Conservation (phyloP, 2,329 filamentous ascomycete genomes). For the Fusarium scirpi region DNA sequence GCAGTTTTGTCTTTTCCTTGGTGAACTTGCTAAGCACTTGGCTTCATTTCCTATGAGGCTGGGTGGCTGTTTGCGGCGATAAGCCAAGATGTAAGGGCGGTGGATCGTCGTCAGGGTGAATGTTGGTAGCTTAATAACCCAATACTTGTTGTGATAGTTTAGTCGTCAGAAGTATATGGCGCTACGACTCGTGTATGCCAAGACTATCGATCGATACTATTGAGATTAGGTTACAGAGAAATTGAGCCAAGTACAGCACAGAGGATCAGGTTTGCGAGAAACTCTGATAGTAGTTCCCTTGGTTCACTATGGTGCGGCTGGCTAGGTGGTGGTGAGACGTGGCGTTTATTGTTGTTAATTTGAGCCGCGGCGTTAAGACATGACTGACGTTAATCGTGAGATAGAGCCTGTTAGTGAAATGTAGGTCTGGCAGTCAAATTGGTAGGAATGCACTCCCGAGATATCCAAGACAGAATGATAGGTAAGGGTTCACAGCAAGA, state of each 20-base stretch:
- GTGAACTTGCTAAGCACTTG: not conserved
- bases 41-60: not conserved
- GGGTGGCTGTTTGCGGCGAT: not conserved
- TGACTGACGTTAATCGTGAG: not conserved
- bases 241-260: not conserved
- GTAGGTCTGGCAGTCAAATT: not conserved
- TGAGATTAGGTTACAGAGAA: slow-evolving; percentile 15
- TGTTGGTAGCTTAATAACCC: not conserved
- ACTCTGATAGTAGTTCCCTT: not conserved
- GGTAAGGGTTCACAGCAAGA: not conserved
- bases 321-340: slow-evolving; percentile 9
- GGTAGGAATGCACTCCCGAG: not conserved
- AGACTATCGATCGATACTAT: not conserved
- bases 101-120: not conserved
- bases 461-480: not conserved
- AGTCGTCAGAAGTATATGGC: not conserved
- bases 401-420: too few relatives aligned
- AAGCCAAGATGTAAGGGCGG: slow-evolving; percentile 15
- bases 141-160: not conserved
- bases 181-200: not conserved
- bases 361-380: not conserved
- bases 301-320: not conserved
- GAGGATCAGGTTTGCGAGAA: not conserved
- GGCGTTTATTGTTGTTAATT: slow-evolving; percentile 1
- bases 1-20: not conserved